Base-by-base conservation (phyloP, 2,329 filamentous ascomycete genomes). In the Epichloe coenophiala region DNA sequence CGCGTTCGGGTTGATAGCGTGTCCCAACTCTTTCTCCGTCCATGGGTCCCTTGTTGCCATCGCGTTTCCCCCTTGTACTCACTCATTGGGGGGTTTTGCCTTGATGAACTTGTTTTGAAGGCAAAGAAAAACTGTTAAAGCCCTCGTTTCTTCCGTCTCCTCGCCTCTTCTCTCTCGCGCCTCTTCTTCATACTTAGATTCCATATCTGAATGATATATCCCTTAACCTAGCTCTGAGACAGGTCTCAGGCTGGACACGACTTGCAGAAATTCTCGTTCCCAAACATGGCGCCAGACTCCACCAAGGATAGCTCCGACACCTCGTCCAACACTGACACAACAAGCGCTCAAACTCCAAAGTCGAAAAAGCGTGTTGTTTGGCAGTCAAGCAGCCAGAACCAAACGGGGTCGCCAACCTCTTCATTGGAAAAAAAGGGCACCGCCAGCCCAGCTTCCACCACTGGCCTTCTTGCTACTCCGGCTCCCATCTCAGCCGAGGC, bases 351-450 rank as follows among this genome's bases (percentile, higher is more conserved):
- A 23, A 52, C 56, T 48, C 63, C 59, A 47, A 69, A 59, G 55
- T 64, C 66, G 47, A 71, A 71, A 63, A 71, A 71, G 61, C 61
- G 63, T 42, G 68, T 71, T 13, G 68, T 62, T 47, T 71, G 65
- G 52, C 64, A 65, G 50, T 58, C 63, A 45, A 64, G 59, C 55
- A 63, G 61, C 47, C 52, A 51, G 13, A 23, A 36, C 17, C 31
- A 42, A 19, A n/a, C 37, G 48, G 52, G 21, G 17, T 46, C 50
- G 40, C 43, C 50, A 47, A 23, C 45, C 48, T 44, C 52, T 42
- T 33, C 47, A 12, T 12, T 41, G 47, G 47, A 35, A 51, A 15
- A 35, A 51, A 15, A 48, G 55, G 48, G 50, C 48, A 31, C 36
- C 54, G 60, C 15, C 52, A 60, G 45, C 54, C 47, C 33, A 50